Base-by-base conservation (phyloP, 108 stramenopile species). In the Nitzschia sp. region DNA sequence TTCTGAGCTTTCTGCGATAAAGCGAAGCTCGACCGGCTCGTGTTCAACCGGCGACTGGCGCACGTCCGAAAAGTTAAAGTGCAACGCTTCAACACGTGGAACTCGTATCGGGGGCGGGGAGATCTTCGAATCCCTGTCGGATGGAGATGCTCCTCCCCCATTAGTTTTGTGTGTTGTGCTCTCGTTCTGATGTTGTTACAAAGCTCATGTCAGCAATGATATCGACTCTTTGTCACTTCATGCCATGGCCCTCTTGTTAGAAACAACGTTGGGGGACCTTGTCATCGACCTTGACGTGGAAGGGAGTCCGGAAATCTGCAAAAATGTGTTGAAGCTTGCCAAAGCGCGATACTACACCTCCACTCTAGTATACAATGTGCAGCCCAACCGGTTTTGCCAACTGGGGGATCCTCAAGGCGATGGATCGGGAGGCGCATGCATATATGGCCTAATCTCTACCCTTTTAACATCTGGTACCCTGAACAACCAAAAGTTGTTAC, bases 401-500 rank as follows among this genome's bases (percentile, higher is more conserved):
- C 59, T 84, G 68, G 94, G 94, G 46, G 97, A 98, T 71, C 98
- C 98, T 13, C 81, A 78, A 1, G 99, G 95, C 26, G 94, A 96
- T 57, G 99, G 99, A 8, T 75, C 70, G 6, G 98, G 99, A 1
- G 99, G 99, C 63, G 84, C 90, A 54, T 85, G 90, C 71, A 81
- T 90, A 17, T 81, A 94, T 79, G 90, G 90, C 29, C 70, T 91
- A 42, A 60, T 92, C 30, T 62, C 91, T 54, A 54, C 80, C 17
- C 55, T 75, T 26, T 61, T 59, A 35, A 48, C 49, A 5, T 35
- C 24, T 18, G 13, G 78, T 11, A 26, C 24, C 3, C 32, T 67
- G 21, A 13, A 33, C 17, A 51, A 66, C 19, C 25, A 53, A 31
- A 30, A 83, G 34, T 71, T 85, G 15, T 51, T 72, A 19, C 19